Evolutionary conservation across 1,284 basidiomycete genomes (phyloP).

Genomic region (Ceratobasidium sp.): DNA sequence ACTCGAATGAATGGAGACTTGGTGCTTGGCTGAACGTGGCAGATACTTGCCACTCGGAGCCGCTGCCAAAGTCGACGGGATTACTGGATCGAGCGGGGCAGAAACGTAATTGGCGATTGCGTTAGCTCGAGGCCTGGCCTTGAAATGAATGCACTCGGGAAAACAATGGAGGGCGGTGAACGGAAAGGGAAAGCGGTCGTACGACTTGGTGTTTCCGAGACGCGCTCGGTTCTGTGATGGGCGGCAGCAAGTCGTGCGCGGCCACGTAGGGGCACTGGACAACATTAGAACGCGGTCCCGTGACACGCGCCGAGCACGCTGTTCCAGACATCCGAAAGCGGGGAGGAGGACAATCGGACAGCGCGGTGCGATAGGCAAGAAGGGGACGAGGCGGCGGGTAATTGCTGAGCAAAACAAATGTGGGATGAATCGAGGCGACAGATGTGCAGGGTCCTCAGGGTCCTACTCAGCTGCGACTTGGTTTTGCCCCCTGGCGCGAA

Average conservation of each 20-base stretch:
- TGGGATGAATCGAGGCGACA: not conserved
- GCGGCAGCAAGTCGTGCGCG: not conserved
- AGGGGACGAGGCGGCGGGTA: not conserved
- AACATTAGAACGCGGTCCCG: not conserved
- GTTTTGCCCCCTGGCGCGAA: conserved; percentile 25
- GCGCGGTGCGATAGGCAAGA: not conserved
- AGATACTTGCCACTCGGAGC: not conserved
- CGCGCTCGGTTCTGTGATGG: not conserved
- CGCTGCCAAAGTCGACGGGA: not conserved
- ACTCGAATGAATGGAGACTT: not conserved
- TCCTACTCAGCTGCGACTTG: not conserved
- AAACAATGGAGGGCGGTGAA: not conserved
- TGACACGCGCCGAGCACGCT: not conserved
- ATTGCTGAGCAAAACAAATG: too few species aligned
- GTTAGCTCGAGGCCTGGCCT: not conserved
- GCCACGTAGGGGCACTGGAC: not conserved
- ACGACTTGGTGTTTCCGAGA: too few species aligned
- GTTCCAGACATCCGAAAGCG: not conserved
- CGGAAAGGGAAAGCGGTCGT: not conserved
- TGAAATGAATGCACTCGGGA: not conserved
- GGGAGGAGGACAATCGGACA: not conserved
- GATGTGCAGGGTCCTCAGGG: conserved; percentile 27
- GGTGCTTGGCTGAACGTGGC: not conserved
- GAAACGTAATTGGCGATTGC: not conserved
- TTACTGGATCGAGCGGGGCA: not conserved